Conservation (phyloP, 2,329 filamentous ascomycete species). For the Alternaria alternata region DNA sequence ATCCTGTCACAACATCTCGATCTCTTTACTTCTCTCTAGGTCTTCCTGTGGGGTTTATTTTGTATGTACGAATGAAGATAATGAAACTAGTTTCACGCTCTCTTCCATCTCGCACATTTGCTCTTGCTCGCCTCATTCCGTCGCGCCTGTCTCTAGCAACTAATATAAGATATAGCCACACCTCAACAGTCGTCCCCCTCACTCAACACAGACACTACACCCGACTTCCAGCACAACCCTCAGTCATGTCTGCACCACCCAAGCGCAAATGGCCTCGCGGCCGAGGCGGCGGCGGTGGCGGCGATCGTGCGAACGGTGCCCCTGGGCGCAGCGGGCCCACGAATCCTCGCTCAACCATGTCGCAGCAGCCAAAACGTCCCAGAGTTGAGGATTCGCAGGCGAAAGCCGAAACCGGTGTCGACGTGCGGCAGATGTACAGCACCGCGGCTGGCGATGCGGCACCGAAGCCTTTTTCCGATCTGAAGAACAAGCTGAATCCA, state of each 20-base stretch:
- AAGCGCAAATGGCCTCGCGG: conserved; percentile 38
- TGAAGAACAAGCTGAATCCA: conserved; percentile 37
- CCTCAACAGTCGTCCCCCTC: conserved; percentile 20
- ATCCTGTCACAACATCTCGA: conserved; percentile 6
- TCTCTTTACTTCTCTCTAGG: conserved; percentile 11
- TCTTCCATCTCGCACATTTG: conserved; percentile 30
- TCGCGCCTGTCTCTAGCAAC: conserved; percentile 29
- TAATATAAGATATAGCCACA: conserved; percentile 27
- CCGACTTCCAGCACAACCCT: background rate
- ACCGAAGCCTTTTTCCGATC: conserved; percentile 38
- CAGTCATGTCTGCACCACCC: conserved; percentile 33
- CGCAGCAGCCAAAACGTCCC: conserved; percentile 36
- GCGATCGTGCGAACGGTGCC: conserved; percentile 15
- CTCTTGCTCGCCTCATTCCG: conserved; percentile 24
- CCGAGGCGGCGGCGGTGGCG: conserved; percentile 21
- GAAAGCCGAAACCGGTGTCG: conserved; percentile 18
- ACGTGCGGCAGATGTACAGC: conserved; percentile 37
- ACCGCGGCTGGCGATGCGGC: conserved; percentile 31
- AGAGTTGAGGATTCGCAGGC: conserved; percentile 24
- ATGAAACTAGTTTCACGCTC: conserved; percentile 36
- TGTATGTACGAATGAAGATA: conserved; percentile 37
- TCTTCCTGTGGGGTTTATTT: conserved; percentile 17
- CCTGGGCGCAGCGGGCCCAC: conserved; percentile 10
- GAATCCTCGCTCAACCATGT: conserved; percentile 23
- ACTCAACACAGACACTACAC: conserved; percentile 22